Evolutionary conservation across 352 stramenopile genomes (phyloP).

Genomic region (Phytophthora rubi): DNA sequence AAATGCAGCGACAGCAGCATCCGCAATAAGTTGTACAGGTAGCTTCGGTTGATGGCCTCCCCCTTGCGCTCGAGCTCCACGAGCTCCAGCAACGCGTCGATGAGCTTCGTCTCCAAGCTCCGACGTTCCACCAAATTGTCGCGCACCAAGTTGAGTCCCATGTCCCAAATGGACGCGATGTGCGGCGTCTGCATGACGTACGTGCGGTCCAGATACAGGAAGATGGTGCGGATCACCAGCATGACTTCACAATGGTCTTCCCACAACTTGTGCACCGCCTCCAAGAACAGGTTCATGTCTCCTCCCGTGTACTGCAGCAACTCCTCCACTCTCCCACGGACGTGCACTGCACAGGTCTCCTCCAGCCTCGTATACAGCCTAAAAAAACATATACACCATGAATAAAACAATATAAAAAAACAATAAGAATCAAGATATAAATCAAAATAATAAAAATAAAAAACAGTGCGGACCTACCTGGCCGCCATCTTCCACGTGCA

Average conservation of each 20-base stretch:
- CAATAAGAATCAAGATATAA: background rate
- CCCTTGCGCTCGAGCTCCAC: constrained; percentile 90
- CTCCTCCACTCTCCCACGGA: constrained; percentile 57
- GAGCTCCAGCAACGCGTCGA: constrained; percentile 78
- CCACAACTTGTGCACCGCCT: constrained; percentile 84
- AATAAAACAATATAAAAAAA: background rate
- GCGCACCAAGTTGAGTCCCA: constrained; percentile 83
- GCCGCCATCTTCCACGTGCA: constrained; percentile 94
- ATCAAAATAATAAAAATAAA: background rate
- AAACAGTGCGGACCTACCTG: constrained; percentile 45
- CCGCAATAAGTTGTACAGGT: constrained; percentile 80
- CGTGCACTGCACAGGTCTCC: constrained; percentile 71
- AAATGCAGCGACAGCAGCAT: constrained; percentile 89
- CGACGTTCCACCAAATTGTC: constrained; percentile 61
- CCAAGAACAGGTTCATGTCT: constrained; percentile 78
- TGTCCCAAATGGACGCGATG: constrained; percentile 91
- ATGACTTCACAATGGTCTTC: constrained; percentile 93
- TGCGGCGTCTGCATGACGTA: constrained; percentile 89
- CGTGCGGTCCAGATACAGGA: constrained; percentile 93
- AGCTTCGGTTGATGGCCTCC: constrained; percentile 84
- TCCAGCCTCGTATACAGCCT: constrained; percentile 76
- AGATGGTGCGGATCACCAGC: constrained; percentile 94
- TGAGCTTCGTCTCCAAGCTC: constrained; percentile 70
- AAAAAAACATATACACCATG: background rate
- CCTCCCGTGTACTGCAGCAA: constrained; percentile 65